Evolutionary conservation across 75 land plant genomes (phyloP).

Genomic region (Sequoia sempervirens): DNA sequence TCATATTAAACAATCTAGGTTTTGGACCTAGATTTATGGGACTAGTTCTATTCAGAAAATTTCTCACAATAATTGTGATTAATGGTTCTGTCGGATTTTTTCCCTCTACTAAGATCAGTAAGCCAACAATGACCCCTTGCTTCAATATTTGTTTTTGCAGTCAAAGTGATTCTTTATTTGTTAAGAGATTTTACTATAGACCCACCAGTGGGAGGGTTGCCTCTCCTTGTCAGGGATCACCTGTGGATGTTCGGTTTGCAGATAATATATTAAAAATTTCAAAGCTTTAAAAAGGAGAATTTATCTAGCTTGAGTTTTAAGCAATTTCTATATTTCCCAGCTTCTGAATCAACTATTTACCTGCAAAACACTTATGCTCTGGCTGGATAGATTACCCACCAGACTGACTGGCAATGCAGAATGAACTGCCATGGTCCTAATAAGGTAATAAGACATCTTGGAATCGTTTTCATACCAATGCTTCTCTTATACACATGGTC

Average conservation of each 20-base stretch:
- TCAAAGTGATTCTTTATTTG: neutral
- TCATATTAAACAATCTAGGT: no score
- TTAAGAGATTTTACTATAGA: neutral
- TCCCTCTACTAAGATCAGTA: neutral
- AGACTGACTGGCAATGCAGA: neutral
- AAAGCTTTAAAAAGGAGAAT: neutral
- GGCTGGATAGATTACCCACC: neutral
- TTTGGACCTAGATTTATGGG: no score
- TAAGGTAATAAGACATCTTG: neutral
- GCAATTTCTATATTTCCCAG: neutral
- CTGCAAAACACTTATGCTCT: neutral
- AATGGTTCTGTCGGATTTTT: neutral
- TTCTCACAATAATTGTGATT: neutral
- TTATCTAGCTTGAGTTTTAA: neutral
- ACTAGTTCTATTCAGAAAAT: no score
- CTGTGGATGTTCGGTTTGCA: neutral
- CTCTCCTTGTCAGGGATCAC: neutral
- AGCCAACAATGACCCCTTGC: neutral
- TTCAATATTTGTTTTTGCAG: neutral
- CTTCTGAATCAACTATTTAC: neutral
- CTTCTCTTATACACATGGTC: neutral
- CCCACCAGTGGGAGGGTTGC: neutral
- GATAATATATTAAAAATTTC: neutral
- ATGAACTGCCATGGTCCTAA: neutral
- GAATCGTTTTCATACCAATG: neutral